Base-by-base conservation (phyloP, 1,139 yeast species). In the Suhomyces maxii region DNA sequence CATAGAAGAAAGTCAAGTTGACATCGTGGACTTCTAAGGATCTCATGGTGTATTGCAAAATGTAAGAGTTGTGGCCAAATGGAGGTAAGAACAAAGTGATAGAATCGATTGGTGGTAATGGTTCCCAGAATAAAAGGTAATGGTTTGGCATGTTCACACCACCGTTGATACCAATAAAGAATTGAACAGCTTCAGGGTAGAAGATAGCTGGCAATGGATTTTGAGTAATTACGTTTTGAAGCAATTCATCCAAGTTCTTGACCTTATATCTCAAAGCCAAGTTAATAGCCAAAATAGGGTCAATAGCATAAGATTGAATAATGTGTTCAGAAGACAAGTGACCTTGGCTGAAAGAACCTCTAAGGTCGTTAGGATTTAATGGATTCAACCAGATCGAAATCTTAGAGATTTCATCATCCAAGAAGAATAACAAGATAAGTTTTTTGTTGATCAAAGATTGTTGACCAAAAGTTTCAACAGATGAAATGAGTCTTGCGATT, bases 1-100 rank as follows among this genome's bases (percentile, higher is more conserved):
- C 98, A 61, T 95, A 95, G 66, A 95, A 95, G 71, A 95, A 95
- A 0, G 97, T 89, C 51, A 88, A 70, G 58, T 88, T 87, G 38
- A 89, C 91, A 61, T 90, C 96, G 60, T 89, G 96, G 31, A 83
- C 77, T 64, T 91, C 97, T 53, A 95, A 72, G 0, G 98, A 87
- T 55, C 96, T 78, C 86, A 93, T 87, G 30, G 96, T 86, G 61
- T 84, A 93, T 64, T 95, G 99, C 49, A 89, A 69, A 31, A 89
- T 71, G 55, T 74, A 78, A 0, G 95, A 83, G 57, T 88, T 82
- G 34, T 73, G 71, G 26, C 86, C 84, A 64, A 79, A 84, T 26
- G 85, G 83, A 3, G 96, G 96, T 56, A 87, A 73, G 62, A 95
- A 90, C 56, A 89, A 74, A 48, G 88, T 88, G 56, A 93, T 89